Base-by-base conservation (phyloP, 1,284 basidiomycete genomes). In the Acaromyces ingoldii region DNA sequence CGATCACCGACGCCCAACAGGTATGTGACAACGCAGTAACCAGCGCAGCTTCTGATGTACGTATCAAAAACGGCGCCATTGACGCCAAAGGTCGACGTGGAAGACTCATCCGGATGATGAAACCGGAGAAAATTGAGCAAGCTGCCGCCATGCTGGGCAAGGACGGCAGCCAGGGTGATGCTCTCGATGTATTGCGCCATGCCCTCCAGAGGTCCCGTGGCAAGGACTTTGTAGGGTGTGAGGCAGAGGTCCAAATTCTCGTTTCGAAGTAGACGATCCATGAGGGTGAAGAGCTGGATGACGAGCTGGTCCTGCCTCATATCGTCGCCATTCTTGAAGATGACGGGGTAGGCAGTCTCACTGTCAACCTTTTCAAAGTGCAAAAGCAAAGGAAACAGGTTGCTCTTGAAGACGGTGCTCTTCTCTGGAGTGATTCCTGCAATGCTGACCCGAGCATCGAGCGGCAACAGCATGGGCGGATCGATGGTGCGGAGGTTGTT, bases 291-390 rank as follows among this genome's bases (percentile, higher is more conserved):
- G 7, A 98, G 81, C 76, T 98, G 93, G 49, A 97, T 88, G 22
- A 97, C 92, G 28, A 97, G 83, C 76, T 97, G 93, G 74, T 97
- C 93, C 76, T 98, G 95, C 19, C 93, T 85, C 80, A 98, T 85
- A 74, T 99, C 95, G 74, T 99, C 95, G 5, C 95, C 95, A 63
- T 96, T 92, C 77, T 99, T 98, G 81, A 97, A 97, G 60, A 99
- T 98, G 44, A 96, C 82, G 0, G 91, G 88, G 75, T 89, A 98
- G 15, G 11, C 15, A 9, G 19, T 22, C 3, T 48, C 33, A 34
- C 38, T 48, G 4, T 10, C 26, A 17, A 25, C 13, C 7, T 31
- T 29, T 15, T 89, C 85, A 74, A 97, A 93, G 77, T 88, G 90
- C 10, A 99, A 80, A 17, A 93, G 81, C 43, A 98, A 81, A 0